Percentiles rank a stretch among this genome's conserved stretches.
Evolutionary conservation across 306 rosid genomes (phyloP).

Genomic region (Styphnolobium japonicum): DNA sequence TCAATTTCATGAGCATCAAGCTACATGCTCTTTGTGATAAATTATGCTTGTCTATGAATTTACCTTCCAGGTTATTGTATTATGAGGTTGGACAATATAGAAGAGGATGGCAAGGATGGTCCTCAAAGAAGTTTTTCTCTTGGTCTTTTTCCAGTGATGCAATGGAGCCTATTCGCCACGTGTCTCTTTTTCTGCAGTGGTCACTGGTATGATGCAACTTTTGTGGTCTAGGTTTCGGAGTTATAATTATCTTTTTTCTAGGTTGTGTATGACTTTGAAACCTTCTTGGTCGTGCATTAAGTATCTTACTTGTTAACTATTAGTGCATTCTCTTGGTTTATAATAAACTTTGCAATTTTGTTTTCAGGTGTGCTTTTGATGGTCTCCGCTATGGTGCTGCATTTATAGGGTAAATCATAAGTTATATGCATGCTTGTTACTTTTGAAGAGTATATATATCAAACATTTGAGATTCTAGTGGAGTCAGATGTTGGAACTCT

Average conservation of each 20-base stretch:
- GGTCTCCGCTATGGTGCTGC: slow-evolving; percentile 98
- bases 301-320: neutral
- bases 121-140: slow-evolving; percentile 30
- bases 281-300: neutral
- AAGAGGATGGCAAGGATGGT: slow-evolving; percentile 35
- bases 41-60: slow-evolving; percentile 7
- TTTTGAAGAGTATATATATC: neutral
- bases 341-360: neutral
- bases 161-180: slow-evolving; percentile 83
- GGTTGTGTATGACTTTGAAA: neutral
- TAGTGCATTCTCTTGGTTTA: neutral
- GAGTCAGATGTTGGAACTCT: neutral
- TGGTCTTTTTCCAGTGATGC: slow-evolving; percentile 61
- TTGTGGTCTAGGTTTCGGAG: slow-evolving; percentile 17
- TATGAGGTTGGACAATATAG: slow-evolving; percentile 48
- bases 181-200: slow-evolving; percentile 94
- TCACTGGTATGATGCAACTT: slow-evolving; percentile 72
- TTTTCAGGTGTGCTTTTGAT: slow-evolving; percentile 95
- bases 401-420: slow-evolving; percentile 73
- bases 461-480: slow-evolving; percentile 10
- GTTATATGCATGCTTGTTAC: neutral
- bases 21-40: slow-evolving; percentile 9
- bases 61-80: slow-evolving; percentile 76
- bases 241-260: slow-evolving; percentile 14
- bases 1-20: slow-evolving; percentile 3